Percentiles rank a stretch among this genome's conserved stretches.
phyloP scores from a whole-genome alignment of 106 monocot species.

The Dendrobium huoshanense region DNA sequence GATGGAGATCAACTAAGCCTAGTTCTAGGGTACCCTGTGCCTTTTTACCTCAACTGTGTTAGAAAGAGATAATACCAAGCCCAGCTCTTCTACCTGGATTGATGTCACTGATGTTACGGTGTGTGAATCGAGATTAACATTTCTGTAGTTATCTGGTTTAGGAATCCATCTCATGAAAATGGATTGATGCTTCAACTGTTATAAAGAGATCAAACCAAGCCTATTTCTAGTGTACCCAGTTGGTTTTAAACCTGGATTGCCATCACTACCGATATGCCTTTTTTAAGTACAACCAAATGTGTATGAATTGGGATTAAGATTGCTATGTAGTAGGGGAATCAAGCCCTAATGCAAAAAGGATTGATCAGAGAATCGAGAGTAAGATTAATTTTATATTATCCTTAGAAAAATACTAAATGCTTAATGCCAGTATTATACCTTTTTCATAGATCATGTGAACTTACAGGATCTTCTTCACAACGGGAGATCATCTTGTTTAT shows the following conservation, averaged over 20 bases:
- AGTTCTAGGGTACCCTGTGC: too few relatives aligned
- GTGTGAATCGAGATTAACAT: not conserved
- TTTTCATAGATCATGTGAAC: not conserved
- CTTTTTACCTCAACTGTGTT: not conserved
- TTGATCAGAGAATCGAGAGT: not conserved
- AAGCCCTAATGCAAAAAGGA: not conserved
- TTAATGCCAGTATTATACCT: not conserved
- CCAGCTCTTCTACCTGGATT: not conserved
- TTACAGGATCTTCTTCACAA: constrained; percentile 47
- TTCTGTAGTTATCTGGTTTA: not conserved
- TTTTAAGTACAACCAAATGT: too few relatives aligned
- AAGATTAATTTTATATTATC: not conserved
- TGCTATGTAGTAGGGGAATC: not conserved
- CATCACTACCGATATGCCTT: too few relatives aligned
- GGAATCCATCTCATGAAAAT: too few relatives aligned
- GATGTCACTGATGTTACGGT: not conserved
- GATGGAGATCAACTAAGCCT: too few relatives aligned
- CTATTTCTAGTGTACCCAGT: too few relatives aligned
- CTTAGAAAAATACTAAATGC: not conserved
- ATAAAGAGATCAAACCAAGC: too few relatives aligned
- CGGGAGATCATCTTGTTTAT: constrained; percentile 67
- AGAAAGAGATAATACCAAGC: not conserved
- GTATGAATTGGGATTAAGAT: too few relatives aligned
- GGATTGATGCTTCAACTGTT: too few relatives aligned
- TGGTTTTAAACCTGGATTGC: too few relatives aligned